Base-by-base conservation (phyloP, 805 yeast genomes). In the Yamadazyma paraphyllophila region DNA sequence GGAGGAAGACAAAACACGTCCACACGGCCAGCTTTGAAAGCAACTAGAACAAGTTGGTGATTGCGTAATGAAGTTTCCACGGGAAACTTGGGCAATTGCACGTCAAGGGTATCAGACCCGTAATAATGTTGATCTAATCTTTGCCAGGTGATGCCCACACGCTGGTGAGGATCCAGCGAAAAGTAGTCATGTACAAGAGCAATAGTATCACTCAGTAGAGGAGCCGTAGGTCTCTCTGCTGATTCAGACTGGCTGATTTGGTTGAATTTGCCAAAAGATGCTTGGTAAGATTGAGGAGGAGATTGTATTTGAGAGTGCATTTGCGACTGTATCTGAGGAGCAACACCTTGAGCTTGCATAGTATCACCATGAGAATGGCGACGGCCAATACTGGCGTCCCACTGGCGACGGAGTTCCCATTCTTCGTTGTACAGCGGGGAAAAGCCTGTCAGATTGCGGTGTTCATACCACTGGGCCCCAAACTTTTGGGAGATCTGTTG, bases 21-120 rank as follows among this genome's bases (percentile, higher is more conserved):
- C 45, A 83, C 66, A 36, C 97, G 72, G 7, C 89, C 88, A 25
- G 84, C 81, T 61, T 90, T 89, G 68, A 89, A 89, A 45, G 83
- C 82, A 35, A 88, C 86, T 37, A 85, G 65, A 30, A 81, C 77
- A 45, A 87, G 70, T 60, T 67, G 60, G 56, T 54, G 58, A 49
- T 59, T 58, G 29, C 65, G 39, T 56, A 72, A 46, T 47, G 73
- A 55, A 48, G 65, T 44, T 65, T 77, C 65, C 46, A 61, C 53
- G 27, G 73, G 65, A 55, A 65, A 61, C 47, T 64, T 58, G 25
- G 73, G 71, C 39, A 68, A 58, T 53, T 64, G 74, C 49, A 58
- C 60, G 33, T 66, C 67, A n/a, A 30, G 24, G 45, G 56, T 55
- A 41, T 58, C 64, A 44, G 67, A 73, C 31, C 59, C 65, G 32